Conservation (phyloP, 176 grass and related monocot species). For the Oropetium thomaeum region DNA sequence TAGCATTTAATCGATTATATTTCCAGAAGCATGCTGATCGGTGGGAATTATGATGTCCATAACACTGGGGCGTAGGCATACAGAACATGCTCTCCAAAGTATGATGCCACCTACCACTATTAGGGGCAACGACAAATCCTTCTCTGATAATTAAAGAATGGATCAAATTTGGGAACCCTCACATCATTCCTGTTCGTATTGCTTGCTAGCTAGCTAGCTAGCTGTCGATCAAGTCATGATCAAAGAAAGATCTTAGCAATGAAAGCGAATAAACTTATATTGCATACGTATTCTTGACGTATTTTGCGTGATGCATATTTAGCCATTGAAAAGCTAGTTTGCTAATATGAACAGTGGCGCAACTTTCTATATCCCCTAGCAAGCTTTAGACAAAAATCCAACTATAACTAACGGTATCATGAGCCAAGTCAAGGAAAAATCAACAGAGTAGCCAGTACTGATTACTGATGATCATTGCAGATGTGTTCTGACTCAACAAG, state of each 20-base stretch:
- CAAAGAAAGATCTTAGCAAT: constrained; percentile 25
- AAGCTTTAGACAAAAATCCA: constrained; percentile 40
- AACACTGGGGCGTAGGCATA: constrained; percentile 43
- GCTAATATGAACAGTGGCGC: constrained; percentile 23
- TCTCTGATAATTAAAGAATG: constrained; percentile 38
- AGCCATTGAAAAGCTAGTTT: not conserved
- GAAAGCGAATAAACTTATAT: not conserved
- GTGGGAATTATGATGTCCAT: constrained; percentile 58
- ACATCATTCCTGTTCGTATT: constrained; percentile 51
- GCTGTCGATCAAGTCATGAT: constrained; percentile 48
- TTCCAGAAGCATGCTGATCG: constrained; percentile 51
- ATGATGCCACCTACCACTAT: constrained; percentile 57
- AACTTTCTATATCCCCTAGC: constrained; percentile 20
- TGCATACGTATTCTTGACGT: not conserved
- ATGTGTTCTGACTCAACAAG: constrained; percentile 27
- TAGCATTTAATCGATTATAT: constrained; percentile 48
- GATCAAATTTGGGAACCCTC: constrained; percentile 41
- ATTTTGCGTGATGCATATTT: not conserved
- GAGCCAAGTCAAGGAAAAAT: constrained; percentile 44
- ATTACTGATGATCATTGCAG: constrained; percentile 38
- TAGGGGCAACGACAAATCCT: constrained; percentile 47
- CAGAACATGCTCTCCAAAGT: constrained; percentile 41
- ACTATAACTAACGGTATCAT: constrained; percentile 51
- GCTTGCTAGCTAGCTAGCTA: constrained; percentile 34
- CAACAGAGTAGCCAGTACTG: constrained; percentile 38